phyloP scores from a whole-genome alignment of 306 rosid species.

The Notholithocarpus densiflorus region DNA sequence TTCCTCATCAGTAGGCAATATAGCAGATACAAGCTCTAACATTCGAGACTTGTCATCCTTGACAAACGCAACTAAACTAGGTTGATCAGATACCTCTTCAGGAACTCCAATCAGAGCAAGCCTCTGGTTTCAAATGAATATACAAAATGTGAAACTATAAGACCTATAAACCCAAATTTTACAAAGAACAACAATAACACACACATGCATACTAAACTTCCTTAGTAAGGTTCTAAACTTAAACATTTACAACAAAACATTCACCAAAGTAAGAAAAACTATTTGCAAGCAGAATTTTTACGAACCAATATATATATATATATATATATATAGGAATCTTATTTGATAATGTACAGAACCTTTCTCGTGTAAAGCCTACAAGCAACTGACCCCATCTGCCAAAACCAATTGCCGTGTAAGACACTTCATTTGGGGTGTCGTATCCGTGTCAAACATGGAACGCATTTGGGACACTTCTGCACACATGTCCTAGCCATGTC shows the following conservation, averaged over 20 bases:
- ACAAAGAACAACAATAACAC: background rate
- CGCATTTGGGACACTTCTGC: too few relatives aligned
- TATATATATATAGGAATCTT: too few relatives aligned
- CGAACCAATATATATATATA: too few relatives aligned
- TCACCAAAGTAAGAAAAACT: background rate
- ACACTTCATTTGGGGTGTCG: too few relatives aligned
- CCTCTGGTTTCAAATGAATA: constrained; percentile 48
- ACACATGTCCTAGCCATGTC: too few relatives aligned
- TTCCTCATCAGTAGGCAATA: constrained; percentile 69
- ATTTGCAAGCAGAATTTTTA: too few relatives aligned
- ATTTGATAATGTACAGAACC: too few relatives aligned
- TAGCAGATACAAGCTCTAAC: constrained; percentile 55
- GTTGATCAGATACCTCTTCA: constrained; percentile 44
- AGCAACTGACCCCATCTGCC: too few relatives aligned
- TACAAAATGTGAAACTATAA: constrained; percentile 16
- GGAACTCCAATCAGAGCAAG: constrained; percentile 70
- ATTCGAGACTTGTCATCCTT: constrained; percentile 41
- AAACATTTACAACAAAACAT: background rate
- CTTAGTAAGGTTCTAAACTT: background rate
- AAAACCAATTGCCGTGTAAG: too few relatives aligned
- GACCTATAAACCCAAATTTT: background rate
- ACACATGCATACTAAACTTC: background rate
- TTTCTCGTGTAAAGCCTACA: too few relatives aligned
- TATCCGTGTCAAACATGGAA: too few relatives aligned
- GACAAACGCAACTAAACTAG: constrained; percentile 64